phyloP scores from a whole-genome alignment of 2,329 filamentous ascomycete species.

The Magnaporthiopsis rhizophila region DNA sequence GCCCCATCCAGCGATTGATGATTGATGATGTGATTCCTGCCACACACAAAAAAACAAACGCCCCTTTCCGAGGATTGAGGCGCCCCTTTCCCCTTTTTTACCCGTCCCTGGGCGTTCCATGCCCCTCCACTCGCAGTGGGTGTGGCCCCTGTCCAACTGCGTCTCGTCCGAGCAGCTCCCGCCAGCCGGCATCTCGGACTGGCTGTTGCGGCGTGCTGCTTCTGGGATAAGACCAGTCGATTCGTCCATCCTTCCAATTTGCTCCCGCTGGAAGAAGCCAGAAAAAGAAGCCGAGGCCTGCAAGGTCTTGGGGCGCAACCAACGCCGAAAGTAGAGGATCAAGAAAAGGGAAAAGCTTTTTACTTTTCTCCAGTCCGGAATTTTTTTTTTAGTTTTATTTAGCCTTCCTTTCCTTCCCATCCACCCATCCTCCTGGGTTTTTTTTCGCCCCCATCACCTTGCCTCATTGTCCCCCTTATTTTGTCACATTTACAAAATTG shows the following conservation, averaged over 20 bases:
- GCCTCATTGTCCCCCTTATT: too few relatives aligned
- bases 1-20: too few relatives aligned
- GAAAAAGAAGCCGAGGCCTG: neutral
- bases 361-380: neutral
- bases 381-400: neutral
- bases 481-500: neutral
- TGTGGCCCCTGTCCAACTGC: neutral
- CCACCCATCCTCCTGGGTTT: neutral
- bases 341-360: neutral
- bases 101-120: neutral
- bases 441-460: neutral
- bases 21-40: neutral
- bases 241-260: neutral
- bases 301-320: neutral
- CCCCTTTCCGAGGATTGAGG: too few relatives aligned
- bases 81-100: neutral
- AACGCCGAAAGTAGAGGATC: neutral
- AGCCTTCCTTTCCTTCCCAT: neutral
- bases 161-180: neutral
- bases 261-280: neutral
- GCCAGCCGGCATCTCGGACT: neutral
- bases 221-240: too few relatives aligned
- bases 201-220: neutral
- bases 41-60: too few relatives aligned
- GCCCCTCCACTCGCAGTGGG: neutral